phyloP scores from a whole-genome alignment of 495 filamentous ascomycete genomes.

The Lepidopterella palustris region DNA sequence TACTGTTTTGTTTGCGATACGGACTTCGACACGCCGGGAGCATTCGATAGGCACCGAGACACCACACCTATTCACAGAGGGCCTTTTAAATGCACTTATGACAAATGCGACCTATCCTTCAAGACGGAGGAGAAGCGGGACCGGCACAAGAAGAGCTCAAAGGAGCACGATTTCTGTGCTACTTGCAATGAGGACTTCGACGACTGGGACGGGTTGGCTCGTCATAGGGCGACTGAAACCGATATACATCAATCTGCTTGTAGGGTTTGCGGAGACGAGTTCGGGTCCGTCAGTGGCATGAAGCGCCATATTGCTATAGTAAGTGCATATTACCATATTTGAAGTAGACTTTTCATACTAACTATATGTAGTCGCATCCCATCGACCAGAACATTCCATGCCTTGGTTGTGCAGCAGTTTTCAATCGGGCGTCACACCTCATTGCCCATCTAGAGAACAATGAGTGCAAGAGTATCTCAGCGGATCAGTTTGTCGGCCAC shows the following conservation, averaged over 20 bases:
- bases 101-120: constrained; percentile 26
- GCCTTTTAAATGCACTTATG: constrained; percentile 24
- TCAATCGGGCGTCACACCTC: constrained; percentile 40
- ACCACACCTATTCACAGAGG: no score
- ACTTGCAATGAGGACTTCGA: constrained; percentile 47
- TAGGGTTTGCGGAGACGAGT: constrained; percentile 47
- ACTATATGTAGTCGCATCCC: constrained; percentile 33
- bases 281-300: constrained; percentile 42
- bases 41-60: no score
- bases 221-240: constrained; percentile 26
- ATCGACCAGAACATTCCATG: constrained; percentile 43
- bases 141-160: constrained; percentile 42
- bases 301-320: constrained; percentile 44
- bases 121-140: constrained; percentile 37
- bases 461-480: constrained; percentile 37
- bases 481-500: constrained; percentile 34
- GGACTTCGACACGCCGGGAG: no score
- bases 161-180: constrained; percentile 47
- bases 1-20: no score
- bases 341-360: background rate
- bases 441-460: constrained; percentile 49
- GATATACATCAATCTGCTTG: constrained; percentile 38
- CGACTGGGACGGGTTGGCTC: constrained; percentile 37
- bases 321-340: constrained; percentile 17
- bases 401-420: constrained; percentile 40